Conservation (phyloP, 352 stramenopile species). For the Pythium aphanidermatum region DNA sequence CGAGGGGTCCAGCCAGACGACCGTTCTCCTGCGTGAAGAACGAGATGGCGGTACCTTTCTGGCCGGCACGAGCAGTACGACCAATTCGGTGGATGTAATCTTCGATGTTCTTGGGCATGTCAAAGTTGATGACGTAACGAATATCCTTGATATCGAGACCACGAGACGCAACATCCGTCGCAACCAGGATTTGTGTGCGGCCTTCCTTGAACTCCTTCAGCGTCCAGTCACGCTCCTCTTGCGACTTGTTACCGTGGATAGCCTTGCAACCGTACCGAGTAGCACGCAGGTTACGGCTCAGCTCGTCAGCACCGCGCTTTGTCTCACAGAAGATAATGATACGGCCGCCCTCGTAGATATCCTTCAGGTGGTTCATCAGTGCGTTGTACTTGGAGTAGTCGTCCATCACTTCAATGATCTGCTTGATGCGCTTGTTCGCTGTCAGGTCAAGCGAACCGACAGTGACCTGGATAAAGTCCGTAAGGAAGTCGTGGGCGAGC, state of each 20-base stretch:
- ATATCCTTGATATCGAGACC: conserved; percentile 99
- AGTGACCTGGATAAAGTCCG: conserved; percentile 96
- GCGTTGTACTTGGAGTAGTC: conserved; percentile 95
- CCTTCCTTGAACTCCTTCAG: conserved; percentile 97
- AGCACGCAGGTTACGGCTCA: conserved; percentile 91
- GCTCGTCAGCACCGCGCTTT: conserved; percentile 97
- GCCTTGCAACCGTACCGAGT: conserved; percentile 94
- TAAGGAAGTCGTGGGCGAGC: conserved; percentile 96
- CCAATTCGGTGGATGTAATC: conserved; percentile 99
- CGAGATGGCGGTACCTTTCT: conserved; percentile 92
- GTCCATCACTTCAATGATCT: conserved; percentile 95
- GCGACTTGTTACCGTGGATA: conserved; percentile 99
- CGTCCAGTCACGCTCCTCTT: conserved; percentile 96
- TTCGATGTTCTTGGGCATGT: conserved; percentile 99
- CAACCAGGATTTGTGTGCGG: conserved; percentile 93
- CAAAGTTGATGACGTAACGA: conserved; percentile 98
- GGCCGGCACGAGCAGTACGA: conserved; percentile 96
- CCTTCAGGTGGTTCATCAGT: conserved; percentile 78
- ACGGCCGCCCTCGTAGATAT: conserved; percentile 87
- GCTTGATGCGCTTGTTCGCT: conserved; percentile 98
- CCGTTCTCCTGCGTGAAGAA: conserved; percentile 93
- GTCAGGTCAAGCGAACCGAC: conserved; percentile 94
- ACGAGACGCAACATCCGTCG: conserved; percentile 98
- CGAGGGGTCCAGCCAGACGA: conserved; percentile 68
- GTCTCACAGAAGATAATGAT: conserved; percentile 99